These are phyloP conservation scores for Ogataea corticis DNA, from an alignment of 805 yeast species.

Conservation along the genomic window DNA sequence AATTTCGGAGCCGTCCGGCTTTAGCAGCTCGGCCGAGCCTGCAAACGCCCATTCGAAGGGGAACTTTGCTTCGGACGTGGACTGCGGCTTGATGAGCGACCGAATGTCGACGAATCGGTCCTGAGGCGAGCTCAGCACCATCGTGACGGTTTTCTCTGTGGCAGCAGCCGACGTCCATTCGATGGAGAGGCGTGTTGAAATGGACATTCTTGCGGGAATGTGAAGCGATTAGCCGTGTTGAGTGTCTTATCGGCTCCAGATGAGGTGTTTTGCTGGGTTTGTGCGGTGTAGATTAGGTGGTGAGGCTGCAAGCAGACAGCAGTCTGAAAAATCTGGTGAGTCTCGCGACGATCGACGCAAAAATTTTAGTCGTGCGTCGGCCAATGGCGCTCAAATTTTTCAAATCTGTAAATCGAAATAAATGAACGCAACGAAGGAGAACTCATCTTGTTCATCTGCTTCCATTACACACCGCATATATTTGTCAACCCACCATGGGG, in stretches of 20 bases:
- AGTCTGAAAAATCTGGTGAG: too few species aligned
- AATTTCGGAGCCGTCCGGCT: slow-evolving; percentile 32
- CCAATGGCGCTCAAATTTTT: too few species aligned
- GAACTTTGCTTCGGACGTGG: slow-evolving; percentile 32
- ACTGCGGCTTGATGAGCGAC: slow-evolving; percentile 32
- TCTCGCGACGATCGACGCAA: too few species aligned
- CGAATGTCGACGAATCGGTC: slow-evolving; percentile 51
- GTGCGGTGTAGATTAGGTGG: too few species aligned
- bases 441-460: neutral
- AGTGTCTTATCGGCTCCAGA: too few species aligned
- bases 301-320: too few species aligned
- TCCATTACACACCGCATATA: neutral
- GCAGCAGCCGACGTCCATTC: slow-evolving; percentile 48
- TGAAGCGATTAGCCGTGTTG: too few species aligned
- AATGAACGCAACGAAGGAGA: too few species aligned
- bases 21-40: slow-evolving; percentile 45
- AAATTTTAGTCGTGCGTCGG: too few species aligned
- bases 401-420: too few species aligned
- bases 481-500: slow-evolving; percentile 37
- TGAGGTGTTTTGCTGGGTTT: too few species aligned
- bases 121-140: slow-evolving; percentile 47
- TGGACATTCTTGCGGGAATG: neutral
- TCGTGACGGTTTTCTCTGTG: slow-evolving; percentile 46
- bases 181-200: slow-evolving; percentile 51
- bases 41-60: slow-evolving; percentile 62